Evolutionary conservation across 345 rosid genomes (phyloP).

Genomic region (Salix purpurea): DNA sequence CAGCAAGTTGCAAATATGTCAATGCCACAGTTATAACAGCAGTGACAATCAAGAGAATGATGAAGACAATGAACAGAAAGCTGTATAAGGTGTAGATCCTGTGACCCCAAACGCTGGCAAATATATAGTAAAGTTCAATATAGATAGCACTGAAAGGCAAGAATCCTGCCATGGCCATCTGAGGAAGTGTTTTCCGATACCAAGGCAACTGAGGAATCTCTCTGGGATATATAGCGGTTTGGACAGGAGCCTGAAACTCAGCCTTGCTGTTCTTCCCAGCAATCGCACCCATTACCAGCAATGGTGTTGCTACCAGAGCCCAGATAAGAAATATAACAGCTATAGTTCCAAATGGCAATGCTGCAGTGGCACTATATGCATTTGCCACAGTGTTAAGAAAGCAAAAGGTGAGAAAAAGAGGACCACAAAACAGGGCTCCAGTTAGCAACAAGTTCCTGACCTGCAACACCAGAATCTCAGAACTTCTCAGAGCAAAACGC

Average conservation of each 20-base stretch:
- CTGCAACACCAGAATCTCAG: slow-evolving; percentile 8
- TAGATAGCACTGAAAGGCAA: slow-evolving; percentile 78
- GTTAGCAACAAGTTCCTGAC: slow-evolving; percentile 28
- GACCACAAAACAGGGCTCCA: slow-evolving; percentile 28
- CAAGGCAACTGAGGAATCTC: slow-evolving; percentile 33
- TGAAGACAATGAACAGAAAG: slow-evolving; percentile 74
- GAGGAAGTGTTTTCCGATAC: slow-evolving; percentile 29
- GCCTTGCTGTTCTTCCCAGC: slow-evolving; percentile 30
- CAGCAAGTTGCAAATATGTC: slow-evolving; percentile 93
- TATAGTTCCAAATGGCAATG: slow-evolving; percentile 31
- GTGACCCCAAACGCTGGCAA: slow-evolving; percentile 89
- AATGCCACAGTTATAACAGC: slow-evolving; percentile 87
- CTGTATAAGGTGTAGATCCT: slow-evolving; percentile 80
- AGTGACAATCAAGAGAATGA: slow-evolving; percentile 76
- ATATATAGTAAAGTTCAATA: slow-evolving; percentile 82
- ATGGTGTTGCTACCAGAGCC: slow-evolving; percentile 27
- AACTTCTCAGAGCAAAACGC: background rate
- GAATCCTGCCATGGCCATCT: slow-evolving; percentile 35
- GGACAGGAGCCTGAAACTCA: slow-evolving; percentile 33
- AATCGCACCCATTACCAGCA: slow-evolving; percentile 31
- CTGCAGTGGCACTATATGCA: slow-evolving; percentile 29
- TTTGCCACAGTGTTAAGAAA: slow-evolving; percentile 33
- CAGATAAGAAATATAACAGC: slow-evolving; percentile 26
- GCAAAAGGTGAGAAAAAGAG: slow-evolving; percentile 26
- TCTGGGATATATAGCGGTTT: slow-evolving; percentile 30